phyloP scores from a whole-genome alignment of 1,284 basidiomycete genomes.

The Ganoderma sinense region DNA sequence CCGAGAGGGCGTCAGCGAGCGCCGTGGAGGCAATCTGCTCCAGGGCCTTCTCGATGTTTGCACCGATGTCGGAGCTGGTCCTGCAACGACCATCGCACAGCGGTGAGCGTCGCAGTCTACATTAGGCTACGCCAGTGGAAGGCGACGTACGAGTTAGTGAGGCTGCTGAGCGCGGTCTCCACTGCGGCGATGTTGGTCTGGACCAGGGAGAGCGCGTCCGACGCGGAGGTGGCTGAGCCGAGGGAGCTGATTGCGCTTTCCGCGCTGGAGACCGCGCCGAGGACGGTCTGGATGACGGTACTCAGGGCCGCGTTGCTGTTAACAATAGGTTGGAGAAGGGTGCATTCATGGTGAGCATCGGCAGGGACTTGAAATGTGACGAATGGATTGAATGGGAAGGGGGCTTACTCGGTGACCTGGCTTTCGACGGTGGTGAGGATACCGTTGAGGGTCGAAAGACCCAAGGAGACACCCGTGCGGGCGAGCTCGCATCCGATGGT shows the following conservation, averaged over 20 bases:
- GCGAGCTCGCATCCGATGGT: conserved; percentile 45
- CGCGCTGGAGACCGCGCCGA: conserved; percentile 40
- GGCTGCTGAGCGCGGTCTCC: conserved; percentile 38
- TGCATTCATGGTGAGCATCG: neutral
- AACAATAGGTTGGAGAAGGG: neutral
- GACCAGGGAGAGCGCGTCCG: conserved; percentile 44
- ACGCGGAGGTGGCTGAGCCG: conserved; percentile 42
- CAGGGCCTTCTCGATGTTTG: conserved; percentile 29
- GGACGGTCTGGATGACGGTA: conserved; percentile 34
- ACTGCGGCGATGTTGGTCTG: conserved; percentile 41
- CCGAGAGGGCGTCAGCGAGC: neutral
- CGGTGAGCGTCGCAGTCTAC: neutral
- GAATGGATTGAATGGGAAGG: neutral
- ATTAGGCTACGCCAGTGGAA: no score
- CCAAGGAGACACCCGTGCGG: conserved; percentile 41
- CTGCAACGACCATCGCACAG: conserved; percentile 13
- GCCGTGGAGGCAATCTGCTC: neutral
- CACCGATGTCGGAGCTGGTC: conserved; percentile 25
- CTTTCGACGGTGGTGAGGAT: conserved; percentile 38
- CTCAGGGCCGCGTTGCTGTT: conserved; percentile 40
- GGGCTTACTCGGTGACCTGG: conserved; percentile 26
- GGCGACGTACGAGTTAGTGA: conserved; percentile 42
- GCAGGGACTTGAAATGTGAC: neutral
- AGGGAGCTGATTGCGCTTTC: conserved; percentile 43
- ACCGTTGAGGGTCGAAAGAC: conserved; percentile 38